phyloP scores from a whole-genome alignment of 2,329 filamentous ascomycete genomes.

The Aspergillus brasiliensis region DNA sequence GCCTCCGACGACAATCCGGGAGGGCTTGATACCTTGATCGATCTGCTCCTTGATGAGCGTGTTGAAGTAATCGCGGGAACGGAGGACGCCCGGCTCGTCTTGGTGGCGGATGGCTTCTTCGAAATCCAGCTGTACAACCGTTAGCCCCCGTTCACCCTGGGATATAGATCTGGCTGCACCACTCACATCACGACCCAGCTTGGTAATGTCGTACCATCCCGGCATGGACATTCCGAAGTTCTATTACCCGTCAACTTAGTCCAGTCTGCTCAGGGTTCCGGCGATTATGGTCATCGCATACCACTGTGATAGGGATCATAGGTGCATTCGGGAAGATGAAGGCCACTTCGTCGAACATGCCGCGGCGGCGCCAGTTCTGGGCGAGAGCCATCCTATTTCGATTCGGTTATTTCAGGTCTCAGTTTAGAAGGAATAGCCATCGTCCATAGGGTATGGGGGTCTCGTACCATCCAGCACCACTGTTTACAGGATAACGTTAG shows the following conservation, averaged over 20 bases:
- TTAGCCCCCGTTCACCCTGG: not conserved
- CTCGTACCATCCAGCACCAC: slow-evolving; percentile 50
- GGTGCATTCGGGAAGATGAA: slow-evolving; percentile 95
- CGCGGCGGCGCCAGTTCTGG: slow-evolving; percentile 80
- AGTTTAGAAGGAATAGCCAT: not conserved
- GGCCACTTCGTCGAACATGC: slow-evolving; percentile 83
- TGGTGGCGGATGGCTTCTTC: slow-evolving; percentile 45
- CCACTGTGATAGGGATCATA: slow-evolving; percentile 78
- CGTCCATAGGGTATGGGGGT: not conserved
- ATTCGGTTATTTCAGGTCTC: not conserved
- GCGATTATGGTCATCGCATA: slow-evolving; percentile 40
- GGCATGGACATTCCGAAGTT: slow-evolving; percentile 80
- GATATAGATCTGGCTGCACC: not conserved
- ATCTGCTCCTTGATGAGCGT: slow-evolving; percentile 78
- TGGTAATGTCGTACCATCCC: slow-evolving; percentile 58
- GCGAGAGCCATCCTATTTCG: slow-evolving; percentile 67
- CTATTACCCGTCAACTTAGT: slow-evolving; percentile 43
- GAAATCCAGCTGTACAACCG: slow-evolving; percentile 39
- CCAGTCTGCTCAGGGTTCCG: not conserved
- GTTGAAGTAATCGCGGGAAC: slow-evolving; percentile 75
- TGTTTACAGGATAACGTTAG: slow-evolving; percentile 30
- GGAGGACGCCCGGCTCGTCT: slow-evolving; percentile 69
- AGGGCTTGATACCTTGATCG: slow-evolving; percentile 74
- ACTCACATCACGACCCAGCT: slow-evolving; percentile 46
- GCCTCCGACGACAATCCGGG: slow-evolving; percentile 76